A percentile compares a stretch with the other conserved stretches of the same genome.
phyloP scores from a whole-genome alignment of 2,329 filamentous ascomycete genomes.

The Pochonia chlamydosporia region DNA sequence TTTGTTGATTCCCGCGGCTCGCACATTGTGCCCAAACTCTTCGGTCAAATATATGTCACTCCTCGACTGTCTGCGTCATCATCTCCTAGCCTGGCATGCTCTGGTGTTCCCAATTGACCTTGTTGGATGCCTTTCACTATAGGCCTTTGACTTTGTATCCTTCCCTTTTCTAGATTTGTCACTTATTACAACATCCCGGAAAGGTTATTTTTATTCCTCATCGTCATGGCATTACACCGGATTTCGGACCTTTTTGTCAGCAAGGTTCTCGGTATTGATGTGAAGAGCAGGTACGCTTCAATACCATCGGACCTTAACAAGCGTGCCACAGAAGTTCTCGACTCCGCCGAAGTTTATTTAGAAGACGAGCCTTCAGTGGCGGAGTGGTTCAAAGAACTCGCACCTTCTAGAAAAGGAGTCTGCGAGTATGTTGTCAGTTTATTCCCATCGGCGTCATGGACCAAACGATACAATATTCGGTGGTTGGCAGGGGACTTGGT shows the following conservation, averaged over 20 bases:
- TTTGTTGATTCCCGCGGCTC: too few species aligned
- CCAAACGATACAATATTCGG: conserved; percentile 62
- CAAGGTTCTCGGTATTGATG: conserved; percentile 25
- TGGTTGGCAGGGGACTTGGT: conserved; percentile 71
- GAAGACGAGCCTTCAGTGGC: conserved; percentile 61
- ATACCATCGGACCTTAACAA: conserved; percentile 20
- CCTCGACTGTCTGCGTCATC: too few species aligned
- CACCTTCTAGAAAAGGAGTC: conserved; percentile 42
- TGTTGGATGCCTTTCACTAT: too few species aligned
- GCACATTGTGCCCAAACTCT: too few species aligned
- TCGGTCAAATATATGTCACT: too few species aligned
- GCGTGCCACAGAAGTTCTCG: conserved; percentile 18
- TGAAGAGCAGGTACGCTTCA: conserved; percentile 20
- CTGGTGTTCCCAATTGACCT: too few species aligned
- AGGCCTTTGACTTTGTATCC: too few species aligned
- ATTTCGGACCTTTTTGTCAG: conserved; percentile 16
- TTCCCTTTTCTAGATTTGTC: too few species aligned
- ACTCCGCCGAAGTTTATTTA: conserved; percentile 31
- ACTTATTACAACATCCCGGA: too few species aligned
- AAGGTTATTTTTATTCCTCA: too few species aligned
- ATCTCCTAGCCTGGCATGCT: too few species aligned
- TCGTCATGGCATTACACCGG: conserved; percentile 3
- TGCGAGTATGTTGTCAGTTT: conserved; percentile 42
- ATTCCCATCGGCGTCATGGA: conserved; percentile 67
- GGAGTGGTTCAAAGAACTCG: conserved; percentile 54